phyloP scores from a whole-genome alignment of 2,329 filamentous ascomycete species.

The Nannizzia gypsea region DNA sequence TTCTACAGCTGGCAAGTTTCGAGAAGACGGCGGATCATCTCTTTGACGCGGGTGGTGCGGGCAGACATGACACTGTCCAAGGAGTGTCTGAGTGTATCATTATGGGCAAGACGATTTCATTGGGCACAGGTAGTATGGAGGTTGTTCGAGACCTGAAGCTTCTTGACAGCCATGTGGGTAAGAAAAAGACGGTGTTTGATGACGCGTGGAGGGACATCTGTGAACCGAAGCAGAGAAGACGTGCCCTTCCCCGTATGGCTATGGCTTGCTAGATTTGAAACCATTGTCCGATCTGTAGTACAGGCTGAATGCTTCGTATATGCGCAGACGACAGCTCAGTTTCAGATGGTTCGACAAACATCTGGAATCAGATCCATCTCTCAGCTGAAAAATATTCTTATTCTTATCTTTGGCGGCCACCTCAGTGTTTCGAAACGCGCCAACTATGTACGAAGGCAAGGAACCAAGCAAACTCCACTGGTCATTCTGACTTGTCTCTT shows the following conservation, averaged over 20 bases:
- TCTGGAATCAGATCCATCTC: background rate
- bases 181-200: constrained; percentile 55
- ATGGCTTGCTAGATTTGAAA: background rate
- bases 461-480: background rate
- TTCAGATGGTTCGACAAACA: background rate
- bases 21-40: constrained; percentile 97
- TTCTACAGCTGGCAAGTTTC: constrained; percentile 87
- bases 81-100: constrained; percentile 96
- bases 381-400: background rate
- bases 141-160: constrained; percentile 69
- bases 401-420: background rate
- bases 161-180: constrained; percentile 45
- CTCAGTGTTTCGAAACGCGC: background rate
- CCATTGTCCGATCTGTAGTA: background rate
- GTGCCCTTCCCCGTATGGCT: background rate
- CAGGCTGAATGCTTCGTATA: background rate
- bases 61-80: constrained; percentile 85
- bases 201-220: constrained; percentile 37
- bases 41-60: constrained; percentile 83
- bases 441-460: background rate
- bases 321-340: background rate
- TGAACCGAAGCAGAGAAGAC: background rate
- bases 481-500: background rate
- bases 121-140: constrained; percentile 87
- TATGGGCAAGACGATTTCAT: constrained; percentile 85